These are phyloP conservation scores for Eremochloa ophiuroides DNA, from an alignment of 176 grass and related monocot genomes.

Conservation along the genomic window DNA sequence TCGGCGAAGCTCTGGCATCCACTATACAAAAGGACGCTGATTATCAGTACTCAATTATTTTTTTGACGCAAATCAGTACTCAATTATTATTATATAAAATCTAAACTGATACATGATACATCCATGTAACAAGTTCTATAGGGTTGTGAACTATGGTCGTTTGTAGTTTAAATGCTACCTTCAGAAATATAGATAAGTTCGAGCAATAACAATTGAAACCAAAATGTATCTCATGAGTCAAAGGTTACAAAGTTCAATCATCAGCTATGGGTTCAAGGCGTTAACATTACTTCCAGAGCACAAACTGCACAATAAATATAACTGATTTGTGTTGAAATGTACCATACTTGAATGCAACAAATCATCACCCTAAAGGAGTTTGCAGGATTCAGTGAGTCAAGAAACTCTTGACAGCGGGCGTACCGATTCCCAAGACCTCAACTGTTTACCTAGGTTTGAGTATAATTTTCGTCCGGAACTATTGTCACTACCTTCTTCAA, in stretches of 20 bases:
- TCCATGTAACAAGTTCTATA: neutral
- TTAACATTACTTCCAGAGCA: neutral
- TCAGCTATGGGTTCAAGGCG: neutral
- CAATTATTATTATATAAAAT: neutral
- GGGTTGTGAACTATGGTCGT: neutral
- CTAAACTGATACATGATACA: neutral
- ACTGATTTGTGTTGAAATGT: neutral
- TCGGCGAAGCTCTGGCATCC: slow-evolving; percentile 80
- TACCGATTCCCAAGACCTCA: neutral
- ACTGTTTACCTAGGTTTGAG: neutral
- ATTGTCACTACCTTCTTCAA: slow-evolving; percentile 13
- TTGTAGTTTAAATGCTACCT: neutral
- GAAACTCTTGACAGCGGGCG: neutral
- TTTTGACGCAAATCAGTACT: too few species aligned
- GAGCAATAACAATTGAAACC: neutral
- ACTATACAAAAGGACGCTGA: slow-evolving; percentile 33
- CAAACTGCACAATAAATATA: neutral
- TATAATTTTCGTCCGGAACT: neutral
- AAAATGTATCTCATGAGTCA: neutral
- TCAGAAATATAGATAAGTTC: neutral
- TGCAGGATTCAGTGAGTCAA: neutral
- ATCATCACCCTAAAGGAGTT: neutral
- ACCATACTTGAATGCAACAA: neutral
- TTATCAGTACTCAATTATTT: neutral
- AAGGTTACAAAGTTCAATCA: neutral